A percentile compares a stretch with the other conserved stretches of the same genome.
Conservation (phyloP, 768 basidiomycete genomes). For the Russula emetica region DNA sequence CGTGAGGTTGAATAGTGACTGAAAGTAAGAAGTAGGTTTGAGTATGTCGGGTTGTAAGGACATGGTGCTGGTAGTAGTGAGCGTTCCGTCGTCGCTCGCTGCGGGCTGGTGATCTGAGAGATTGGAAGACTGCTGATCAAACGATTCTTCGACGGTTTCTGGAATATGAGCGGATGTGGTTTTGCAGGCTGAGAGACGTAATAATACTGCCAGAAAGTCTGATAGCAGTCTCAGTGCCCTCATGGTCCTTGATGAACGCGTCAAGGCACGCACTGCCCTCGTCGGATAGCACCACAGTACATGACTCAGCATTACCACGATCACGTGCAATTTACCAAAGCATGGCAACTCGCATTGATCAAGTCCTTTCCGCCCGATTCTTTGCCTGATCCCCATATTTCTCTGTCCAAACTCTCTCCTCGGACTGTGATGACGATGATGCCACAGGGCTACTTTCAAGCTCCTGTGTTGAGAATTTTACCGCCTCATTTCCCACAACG, state of each 20-base stretch:
- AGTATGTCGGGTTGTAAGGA: neutral
- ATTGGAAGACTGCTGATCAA: neutral
- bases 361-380: too few species aligned
- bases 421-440: too few species aligned
- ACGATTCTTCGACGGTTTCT: neutral
- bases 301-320: neutral
- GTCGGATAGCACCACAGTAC: too few species aligned
- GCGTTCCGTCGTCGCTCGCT: neutral
- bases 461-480: too few species aligned
- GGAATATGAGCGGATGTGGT: neutral
- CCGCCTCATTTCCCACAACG: too few species aligned
- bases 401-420: too few species aligned
- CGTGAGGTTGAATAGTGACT: slow-evolving; percentile 6
- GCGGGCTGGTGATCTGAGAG: neutral
- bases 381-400: too few species aligned
- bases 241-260: neutral
- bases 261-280: neutral
- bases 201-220: neutral
- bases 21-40: slow-evolving; percentile 2
- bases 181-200: neutral
- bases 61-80: neutral
- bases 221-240: neutral
- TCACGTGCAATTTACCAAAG: too few species aligned
- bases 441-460: too few species aligned
- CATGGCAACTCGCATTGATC: too few species aligned